These are phyloP conservation scores for Rhodotorula sp. DNA, from an alignment of 1,284 basidiomycete species.

Conservation along the genomic window DNA sequence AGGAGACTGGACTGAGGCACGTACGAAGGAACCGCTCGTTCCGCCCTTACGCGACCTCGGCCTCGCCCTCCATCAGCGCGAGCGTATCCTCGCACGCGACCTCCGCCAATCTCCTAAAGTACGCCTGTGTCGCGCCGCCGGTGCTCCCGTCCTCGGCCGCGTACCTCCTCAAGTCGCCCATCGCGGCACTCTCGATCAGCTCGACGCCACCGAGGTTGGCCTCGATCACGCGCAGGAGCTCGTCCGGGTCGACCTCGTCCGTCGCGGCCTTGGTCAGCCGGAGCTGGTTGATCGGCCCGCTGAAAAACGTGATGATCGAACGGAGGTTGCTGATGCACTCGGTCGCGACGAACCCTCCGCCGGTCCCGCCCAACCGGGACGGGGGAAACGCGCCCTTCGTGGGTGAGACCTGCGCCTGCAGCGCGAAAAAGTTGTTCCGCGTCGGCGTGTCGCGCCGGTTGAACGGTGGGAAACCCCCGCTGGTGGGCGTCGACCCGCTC, in stretches of 20 bases:
- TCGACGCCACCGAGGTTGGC: conserved; percentile 41
- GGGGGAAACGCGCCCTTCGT: not conserved
- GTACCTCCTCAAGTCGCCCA: conserved; percentile 42
- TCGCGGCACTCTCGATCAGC: conserved; percentile 44
- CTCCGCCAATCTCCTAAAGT: conserved; percentile 3
- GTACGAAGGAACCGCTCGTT: too few relatives aligned
- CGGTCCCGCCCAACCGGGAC: not conserved
- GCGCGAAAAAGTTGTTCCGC: conserved; percentile 9
- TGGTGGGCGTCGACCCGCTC: not conserved
- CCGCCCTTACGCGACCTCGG: too few relatives aligned
- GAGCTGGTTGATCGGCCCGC: conserved; percentile 33
- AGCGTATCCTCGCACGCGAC: conserved; percentile 30
- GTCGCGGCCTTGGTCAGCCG: conserved; percentile 4
- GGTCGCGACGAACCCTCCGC: conserved; percentile 39
- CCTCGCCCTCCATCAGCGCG: conserved; percentile 17
- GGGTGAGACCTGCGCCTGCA: not conserved
- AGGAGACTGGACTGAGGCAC: too few relatives aligned
- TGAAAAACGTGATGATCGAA: conserved; percentile 40
- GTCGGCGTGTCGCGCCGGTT: conserved; percentile 11
- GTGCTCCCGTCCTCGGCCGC: not conserved
- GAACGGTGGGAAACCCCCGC: not conserved
- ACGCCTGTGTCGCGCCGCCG: not conserved
- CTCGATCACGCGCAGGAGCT: conserved; percentile 44
- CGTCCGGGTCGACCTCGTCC: conserved; percentile 37
- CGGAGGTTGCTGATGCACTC: conserved; percentile 45